Evolutionary conservation across 148 eudicot genomes (phyloP).

Genomic region (Vaccinium corymbosum): DNA sequence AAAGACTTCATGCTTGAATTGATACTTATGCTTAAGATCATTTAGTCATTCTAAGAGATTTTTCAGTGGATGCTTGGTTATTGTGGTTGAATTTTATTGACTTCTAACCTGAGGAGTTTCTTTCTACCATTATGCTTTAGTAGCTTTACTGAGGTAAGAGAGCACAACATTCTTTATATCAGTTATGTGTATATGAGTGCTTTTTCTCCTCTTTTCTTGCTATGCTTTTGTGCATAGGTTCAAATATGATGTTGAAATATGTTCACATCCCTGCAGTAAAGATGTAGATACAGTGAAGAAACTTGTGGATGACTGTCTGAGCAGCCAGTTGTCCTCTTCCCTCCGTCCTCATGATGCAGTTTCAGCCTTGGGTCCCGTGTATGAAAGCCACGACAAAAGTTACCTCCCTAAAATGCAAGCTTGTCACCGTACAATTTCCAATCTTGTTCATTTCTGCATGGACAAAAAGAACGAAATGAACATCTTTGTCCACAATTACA

Average conservation of each 20-base stretch:
- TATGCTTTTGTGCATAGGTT: background rate
- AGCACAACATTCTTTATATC: background rate
- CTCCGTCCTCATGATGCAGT: conserved; percentile 97
- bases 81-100: background rate
- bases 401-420: conserved; percentile 81
- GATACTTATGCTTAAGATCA: background rate
- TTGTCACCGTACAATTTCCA: conserved; percentile 63
- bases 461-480: conserved; percentile 86
- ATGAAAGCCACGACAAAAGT: conserved; percentile 77
- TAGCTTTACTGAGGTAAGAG: background rate
- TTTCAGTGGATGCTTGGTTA: too few relatives aligned
- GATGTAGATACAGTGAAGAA: conserved; percentile 77
- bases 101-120: background rate
- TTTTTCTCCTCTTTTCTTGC: too few relatives aligned
- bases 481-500: conserved; percentile 77
- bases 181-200: background rate
- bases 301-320: conserved; percentile 69
- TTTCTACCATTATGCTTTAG: background rate
- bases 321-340: conserved; percentile 59
- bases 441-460: conserved; percentile 54
- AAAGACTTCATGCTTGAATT: background rate
- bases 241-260: background rate
- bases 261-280: conserved; percentile 50
- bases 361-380: conserved; percentile 95
- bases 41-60: background rate